Base-by-base conservation (phyloP, 2,329 filamentous ascomycete genomes). In the Rosellinia necatrix region DNA sequence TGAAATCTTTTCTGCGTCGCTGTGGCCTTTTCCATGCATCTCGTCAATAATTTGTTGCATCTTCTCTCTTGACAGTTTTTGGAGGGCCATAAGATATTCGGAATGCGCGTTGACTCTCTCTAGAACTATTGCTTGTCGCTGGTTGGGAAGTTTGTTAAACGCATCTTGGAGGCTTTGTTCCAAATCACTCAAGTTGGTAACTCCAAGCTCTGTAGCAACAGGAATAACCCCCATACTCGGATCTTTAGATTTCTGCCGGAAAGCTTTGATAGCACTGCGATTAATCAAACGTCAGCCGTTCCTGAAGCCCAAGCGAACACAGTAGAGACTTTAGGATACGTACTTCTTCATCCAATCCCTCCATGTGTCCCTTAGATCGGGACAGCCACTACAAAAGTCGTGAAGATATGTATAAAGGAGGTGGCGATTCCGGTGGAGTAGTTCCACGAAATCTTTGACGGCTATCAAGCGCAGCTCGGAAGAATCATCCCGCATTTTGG, bases 361-460 rank as follows among this genome's bases (percentile, higher is more conserved):
- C 73, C 89, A 87, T 57, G 82, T 81, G 3, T 79, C 76, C 51
- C 81, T 81, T 4, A 91, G 75, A 1, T 87, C 84, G 0, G 87
- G 85, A 27, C 88, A 89, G 27, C 87, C 86, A 60, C 81, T 83
- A 3, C 83, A 83, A 8, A 90, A 77, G 50, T 88, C 83, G 62
- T 92, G 88, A 3, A 92, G 69, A 76, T 89, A 92, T 48, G 81
- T 83, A 73, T 91, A 90, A 41, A 84, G 73, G 2, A 85, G 77
- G 1, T 77, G 75, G 32, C 84, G 80, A 64, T 92, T 87, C 50
- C 83, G 82, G 60, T 81, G 80, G 12, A 92, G 73, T 1, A 93
- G 72, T 12, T 79, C 72, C 7, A 91, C 85, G 60, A 87, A 93
- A 65, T 92, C 89, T 60, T 89, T 84, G 0, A 92, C 87, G 0